These are phyloP conservation scores for Paraleonurus japonicus DNA, from an alignment of 257 asterid species.

Conservation along the genomic window DNA sequence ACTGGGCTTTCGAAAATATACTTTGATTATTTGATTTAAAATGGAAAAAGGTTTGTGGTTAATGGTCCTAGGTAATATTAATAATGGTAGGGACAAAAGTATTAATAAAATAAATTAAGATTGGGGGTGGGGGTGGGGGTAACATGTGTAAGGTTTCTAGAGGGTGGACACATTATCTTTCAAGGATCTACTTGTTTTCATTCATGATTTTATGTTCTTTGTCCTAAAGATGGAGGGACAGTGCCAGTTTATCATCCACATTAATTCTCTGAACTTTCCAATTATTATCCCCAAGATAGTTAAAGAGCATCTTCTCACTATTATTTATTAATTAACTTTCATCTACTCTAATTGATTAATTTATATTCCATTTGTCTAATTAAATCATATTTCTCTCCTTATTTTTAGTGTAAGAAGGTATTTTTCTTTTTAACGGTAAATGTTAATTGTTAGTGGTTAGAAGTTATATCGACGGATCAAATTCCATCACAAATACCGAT, in stretches of 20 bases:
- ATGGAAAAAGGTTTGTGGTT: not conserved
- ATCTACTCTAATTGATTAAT: not conserved
- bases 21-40: not conserved
- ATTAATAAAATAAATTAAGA: constrained; percentile 8
- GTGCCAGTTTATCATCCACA: constrained; percentile 19
- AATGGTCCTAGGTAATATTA: constrained; percentile 4
- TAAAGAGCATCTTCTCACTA: not conserved
- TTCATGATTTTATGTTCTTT: constrained; percentile 25
- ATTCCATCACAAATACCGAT: no score
- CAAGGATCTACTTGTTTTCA: constrained; percentile 24
- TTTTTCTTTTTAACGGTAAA: no score
- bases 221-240: constrained; percentile 35
- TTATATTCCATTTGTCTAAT: no score
- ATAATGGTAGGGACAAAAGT: constrained; percentile 30
- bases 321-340: not conserved
- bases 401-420: no score
- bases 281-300: not conserved
- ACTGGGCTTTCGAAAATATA: not conserved
- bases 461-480: no score
- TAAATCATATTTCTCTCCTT: no score
- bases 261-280: constrained; percentile 1
- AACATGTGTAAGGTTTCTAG: constrained; percentile 36
- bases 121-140: not conserved
- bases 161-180: constrained; percentile 35
- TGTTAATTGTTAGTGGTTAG: no score